Base-by-base conservation (phyloP, 2,329 filamentous ascomycete species). In the Colletotrichum tropicicola region DNA sequence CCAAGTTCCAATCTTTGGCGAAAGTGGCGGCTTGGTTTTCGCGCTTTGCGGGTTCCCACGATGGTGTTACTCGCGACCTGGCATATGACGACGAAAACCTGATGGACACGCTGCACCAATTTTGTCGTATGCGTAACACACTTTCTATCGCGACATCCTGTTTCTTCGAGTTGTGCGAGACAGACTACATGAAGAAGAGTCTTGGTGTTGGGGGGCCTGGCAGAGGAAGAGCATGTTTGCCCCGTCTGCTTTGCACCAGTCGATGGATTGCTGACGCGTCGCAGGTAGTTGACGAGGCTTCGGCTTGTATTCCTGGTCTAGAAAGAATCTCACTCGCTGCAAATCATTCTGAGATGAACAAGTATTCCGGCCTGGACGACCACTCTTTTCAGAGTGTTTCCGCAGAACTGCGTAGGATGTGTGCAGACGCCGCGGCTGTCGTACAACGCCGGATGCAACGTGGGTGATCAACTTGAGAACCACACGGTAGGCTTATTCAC, bases 161-260 rank as follows among this genome's bases (percentile, higher is more conserved):
- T 59, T 71, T 70, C 39, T 68, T 57, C 25, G 68, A 71, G 37
- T 49, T 61, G 5, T 62, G 63, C 39, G 60, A 69, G 28, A 62
- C 69, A 4, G 65, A 70, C 39, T 71, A 70, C 32, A 47, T 39
- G 63, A n/a, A 53, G 52, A 21, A 48, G 59, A 25, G 27, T 3
- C 23, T 28, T 17, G 28, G 66, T n/a, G 39, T 37, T 6, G 51
- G 54, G 39, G 6, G 59, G 23, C 8, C 47, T 10, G n/a, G n/a
- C n/a, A n/a, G n/a, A n/a, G n/a, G n/a, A n/a, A n/a, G n/a, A n/a
- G n/a, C n/a, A n/a, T n/a, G n/a, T n/a, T n/a, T n/a, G n/a, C n/a
- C n/a, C n/a, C n/a, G n/a, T n/a, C n/a, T n/a, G n/a, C n/a, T n/a
- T n/a, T n/a, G n/a, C n/a, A n/a, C n/a, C n/a, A n/a, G n/a, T n/a